Evolutionary conservation across 2,329 filamentous ascomycete species (phyloP), one percentile per base, ranked within the genome.

Genomic region (Pseudopyrenochaeta lycopersici): DNA sequence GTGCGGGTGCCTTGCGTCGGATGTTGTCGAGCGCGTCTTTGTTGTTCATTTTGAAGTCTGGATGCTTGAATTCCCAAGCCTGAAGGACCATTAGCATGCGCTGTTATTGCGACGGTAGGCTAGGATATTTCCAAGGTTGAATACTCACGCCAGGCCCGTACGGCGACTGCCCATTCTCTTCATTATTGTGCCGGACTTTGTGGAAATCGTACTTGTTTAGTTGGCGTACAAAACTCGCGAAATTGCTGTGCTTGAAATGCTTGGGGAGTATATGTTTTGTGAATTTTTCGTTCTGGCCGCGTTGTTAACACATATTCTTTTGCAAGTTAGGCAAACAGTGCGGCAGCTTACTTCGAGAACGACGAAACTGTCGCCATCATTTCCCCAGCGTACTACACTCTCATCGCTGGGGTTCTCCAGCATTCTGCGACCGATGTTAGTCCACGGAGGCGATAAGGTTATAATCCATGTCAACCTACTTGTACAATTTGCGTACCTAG

Each of bases 241-340:
- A 97, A 76, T 97, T 97, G 84, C 92, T 96, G 79, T 98, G 95
- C 78, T 99, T 99, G 83, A 99, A 99, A 71, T 98, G 92, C 74
- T 98, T 97, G 2, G 95, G 95, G 14, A 99, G 86, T 67, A 99
- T 96, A 33, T 91, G 90, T 76, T 97, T 97, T 18, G 95, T 98
- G 72, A 99, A 99, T 76, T 96, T 97, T 76, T 98, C 94, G 76
- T 96, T 96, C 94, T 97, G 75, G 23, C 43, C 38, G 32, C 12
- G 14, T 32, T 14, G 55, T 74, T 50, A 72, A 61, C 46, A n/a
- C 44, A 39, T 12, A 23, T 23, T 17, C 15, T 36, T 17, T n/a
- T n/a, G n/a, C n/a, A n/a, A 18, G 17, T 7, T 32, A 29, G 42
- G 27, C 47, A 23, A 20, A 35, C 30, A 11, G 30, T 23, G 41